Percentiles rank a stretch among this genome's conserved stretches.
phyloP scores from a whole-genome alignment of 768 basidiomycete genomes.

The Hygrophorus pudorinus region DNA sequence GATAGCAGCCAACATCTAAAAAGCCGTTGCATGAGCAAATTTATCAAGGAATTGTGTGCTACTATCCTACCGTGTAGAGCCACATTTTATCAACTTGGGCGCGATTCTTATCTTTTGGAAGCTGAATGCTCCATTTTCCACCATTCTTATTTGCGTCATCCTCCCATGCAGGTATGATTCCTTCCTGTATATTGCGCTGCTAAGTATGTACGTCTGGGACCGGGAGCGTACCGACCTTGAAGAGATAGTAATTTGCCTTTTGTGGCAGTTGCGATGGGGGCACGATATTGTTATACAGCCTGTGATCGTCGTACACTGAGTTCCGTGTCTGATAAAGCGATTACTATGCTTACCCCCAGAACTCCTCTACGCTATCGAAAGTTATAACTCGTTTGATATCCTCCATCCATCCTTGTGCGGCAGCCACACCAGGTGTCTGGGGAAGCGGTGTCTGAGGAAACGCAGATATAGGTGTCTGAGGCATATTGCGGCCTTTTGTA shows the following conservation, averaged over 20 bases:
- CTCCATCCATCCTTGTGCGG: slow-evolving; percentile 95
- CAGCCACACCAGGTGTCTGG: slow-evolving; percentile 61
- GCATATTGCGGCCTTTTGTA: slow-evolving; percentile 83
- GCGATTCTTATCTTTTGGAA: slow-evolving; percentile 92
- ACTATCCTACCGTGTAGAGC: slow-evolving; percentile 86
- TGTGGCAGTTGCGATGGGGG: slow-evolving; percentile 86
- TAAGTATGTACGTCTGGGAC: neutral
- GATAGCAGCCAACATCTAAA: slow-evolving; percentile 98
- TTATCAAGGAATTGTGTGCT: too few species aligned
- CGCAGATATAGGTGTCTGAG: slow-evolving; percentile 72
- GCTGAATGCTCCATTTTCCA: slow-evolving; percentile 97
- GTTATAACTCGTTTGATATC: slow-evolving; percentile 94
- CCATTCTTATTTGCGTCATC: slow-evolving; percentile 95
- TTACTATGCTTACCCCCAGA: slow-evolving; percentile 76
- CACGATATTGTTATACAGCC: slow-evolving; percentile 91
- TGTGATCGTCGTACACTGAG: neutral
- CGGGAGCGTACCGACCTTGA: slow-evolving; percentile 56
- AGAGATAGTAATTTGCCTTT: slow-evolving; percentile 99
- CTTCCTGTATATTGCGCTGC: slow-evolving; percentile 49
- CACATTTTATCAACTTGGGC: slow-evolving; percentile 86
- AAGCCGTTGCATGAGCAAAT: neutral
- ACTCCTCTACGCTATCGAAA: slow-evolving; percentile 97
- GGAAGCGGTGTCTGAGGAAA: slow-evolving; percentile 68
- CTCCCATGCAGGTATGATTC: slow-evolving; percentile 96
- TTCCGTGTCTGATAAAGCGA: slow-evolving; percentile 2